Conservation (phyloP, 1,284 basidiomycete species). For the Heterobasidion irregulare region DNA sequence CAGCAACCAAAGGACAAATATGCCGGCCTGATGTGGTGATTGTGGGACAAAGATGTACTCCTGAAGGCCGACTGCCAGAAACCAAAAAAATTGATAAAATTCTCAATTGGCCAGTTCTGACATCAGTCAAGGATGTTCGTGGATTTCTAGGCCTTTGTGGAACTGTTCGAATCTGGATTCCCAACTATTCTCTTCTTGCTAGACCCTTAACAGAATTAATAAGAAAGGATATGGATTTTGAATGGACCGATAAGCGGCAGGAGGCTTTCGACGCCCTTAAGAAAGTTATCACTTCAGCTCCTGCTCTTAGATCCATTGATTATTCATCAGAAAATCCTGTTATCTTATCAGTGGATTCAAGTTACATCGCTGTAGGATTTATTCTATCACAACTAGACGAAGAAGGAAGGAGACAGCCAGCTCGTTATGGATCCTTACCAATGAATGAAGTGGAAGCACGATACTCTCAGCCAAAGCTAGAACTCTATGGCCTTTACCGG, state of each 20-base stretch:
- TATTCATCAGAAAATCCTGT: conserved; percentile 17
- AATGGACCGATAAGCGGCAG: conserved; percentile 17
- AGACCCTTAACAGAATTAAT: conserved; percentile 20
- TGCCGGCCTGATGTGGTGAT: conserved; percentile 10
- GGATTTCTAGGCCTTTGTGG: conserved; percentile 21
- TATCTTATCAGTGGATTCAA: conserved; percentile 25
- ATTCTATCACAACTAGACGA: conserved; percentile 21
- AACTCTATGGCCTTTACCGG: conserved; percentile 30
- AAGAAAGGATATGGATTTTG: conserved; percentile 14
- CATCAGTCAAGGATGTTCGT: conserved; percentile 18
- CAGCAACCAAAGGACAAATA: conserved; percentile 12
- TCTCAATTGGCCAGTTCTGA: conserved; percentile 16
- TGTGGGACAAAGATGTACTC: conserved; percentile 15
- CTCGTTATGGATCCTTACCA: conserved; percentile 16
- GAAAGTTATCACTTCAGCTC: conserved; percentile 11
- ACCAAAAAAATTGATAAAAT: conserved; percentile 19
- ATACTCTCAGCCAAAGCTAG: conserved; percentile 33
- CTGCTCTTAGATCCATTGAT: conserved; percentile 20
- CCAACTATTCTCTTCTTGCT: conserved; percentile 17
- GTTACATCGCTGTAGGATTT: conserved; percentile 23
- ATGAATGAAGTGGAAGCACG: conserved; percentile 24
- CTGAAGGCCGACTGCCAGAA: conserved; percentile 18
- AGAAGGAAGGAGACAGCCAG: background rate
- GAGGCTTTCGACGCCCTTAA: conserved; percentile 22
- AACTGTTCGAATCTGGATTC: conserved; percentile 22